Evolutionary conservation across 1,284 basidiomycete genomes (phyloP).

Genomic region (Polyporus tsugae): DNA sequence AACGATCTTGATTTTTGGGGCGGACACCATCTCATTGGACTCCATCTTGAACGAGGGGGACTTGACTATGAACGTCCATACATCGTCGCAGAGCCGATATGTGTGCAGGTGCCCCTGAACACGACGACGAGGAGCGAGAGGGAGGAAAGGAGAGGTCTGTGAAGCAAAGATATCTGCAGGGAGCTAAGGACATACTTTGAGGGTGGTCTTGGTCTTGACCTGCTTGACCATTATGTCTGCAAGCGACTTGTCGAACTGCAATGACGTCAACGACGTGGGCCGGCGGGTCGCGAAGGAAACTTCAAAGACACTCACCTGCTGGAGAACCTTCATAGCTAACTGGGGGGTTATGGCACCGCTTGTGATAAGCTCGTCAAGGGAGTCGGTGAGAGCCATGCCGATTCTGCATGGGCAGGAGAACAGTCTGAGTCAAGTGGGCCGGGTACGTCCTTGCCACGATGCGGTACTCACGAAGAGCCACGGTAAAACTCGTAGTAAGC

Average conservation of each 20-base stretch:
- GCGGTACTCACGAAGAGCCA: constrained; percentile 79
- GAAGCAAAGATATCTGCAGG: constrained; percentile 1
- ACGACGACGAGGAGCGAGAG: background rate
- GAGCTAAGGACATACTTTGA: constrained; percentile 69
- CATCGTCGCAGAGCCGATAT: constrained; percentile 95
- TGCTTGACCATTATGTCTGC: constrained; percentile 91
- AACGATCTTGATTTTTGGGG: constrained; percentile 91
- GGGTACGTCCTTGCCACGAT: constrained; percentile 16
- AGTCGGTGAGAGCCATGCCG: constrained; percentile 98
- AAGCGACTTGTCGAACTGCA: constrained; percentile 93
- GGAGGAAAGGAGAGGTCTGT: constrained; percentile 7
- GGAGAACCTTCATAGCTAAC: constrained; percentile 95
- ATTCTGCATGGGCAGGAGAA: constrained; percentile 67
- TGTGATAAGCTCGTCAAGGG: constrained; percentile 97
- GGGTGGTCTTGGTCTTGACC: constrained; percentile 91
- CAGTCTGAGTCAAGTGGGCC: constrained; percentile 29
- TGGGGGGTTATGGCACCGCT: constrained; percentile 97
- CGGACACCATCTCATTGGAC: constrained; percentile 80
- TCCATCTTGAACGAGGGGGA: constrained; percentile 96
- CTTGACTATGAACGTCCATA: constrained; percentile 97
- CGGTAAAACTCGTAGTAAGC: constrained; percentile 94
- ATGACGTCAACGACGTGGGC: background rate
- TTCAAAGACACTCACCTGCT: constrained; percentile 69
- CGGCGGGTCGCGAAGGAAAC: too few relatives aligned
- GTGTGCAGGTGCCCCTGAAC: constrained; percentile 87